Conservation (phyloP, 2,329 filamentous ascomycete species). For the Xylariaceae sp. region DNA sequence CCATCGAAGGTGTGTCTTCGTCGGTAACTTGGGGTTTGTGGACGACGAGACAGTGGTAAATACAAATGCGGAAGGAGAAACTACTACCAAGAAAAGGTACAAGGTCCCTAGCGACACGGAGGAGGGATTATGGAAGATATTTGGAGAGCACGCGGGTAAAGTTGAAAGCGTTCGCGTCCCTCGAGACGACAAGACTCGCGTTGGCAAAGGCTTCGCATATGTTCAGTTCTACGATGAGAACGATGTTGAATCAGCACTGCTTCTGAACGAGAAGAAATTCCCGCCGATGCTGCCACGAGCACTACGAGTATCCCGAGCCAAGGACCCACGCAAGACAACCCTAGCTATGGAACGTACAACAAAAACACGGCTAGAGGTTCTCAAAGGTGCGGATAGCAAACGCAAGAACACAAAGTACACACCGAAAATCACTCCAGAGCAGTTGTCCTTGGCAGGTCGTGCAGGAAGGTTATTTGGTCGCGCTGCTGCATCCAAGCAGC, state of each 20-base stretch:
- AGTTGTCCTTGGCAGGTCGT: slow-evolving; percentile 75
- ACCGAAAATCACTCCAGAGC: slow-evolving; percentile 72
- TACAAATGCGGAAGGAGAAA: slow-evolving; percentile 69
- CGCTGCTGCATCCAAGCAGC: slow-evolving; percentile 63
- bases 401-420: slow-evolving; percentile 62
- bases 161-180: slow-evolving; percentile 95
- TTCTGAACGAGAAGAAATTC: slow-evolving; percentile 89
- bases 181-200: slow-evolving; percentile 85
- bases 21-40: slow-evolving; percentile 95
- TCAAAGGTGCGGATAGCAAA: slow-evolving; percentile 39
- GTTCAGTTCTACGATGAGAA: slow-evolving; percentile 94
- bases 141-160: slow-evolving; percentile 73
- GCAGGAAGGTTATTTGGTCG: slow-evolving; percentile 76
- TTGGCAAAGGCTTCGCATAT: slow-evolving; percentile 97
- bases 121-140: slow-evolving; percentile 89
- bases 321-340: slow-evolving; percentile 69
- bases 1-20: slow-evolving; percentile 90
- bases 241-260: slow-evolving; percentile 86
- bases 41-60: slow-evolving; percentile 82
- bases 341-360: slow-evolving; percentile 59
- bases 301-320: slow-evolving; percentile 86
- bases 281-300: slow-evolving; percentile 91
- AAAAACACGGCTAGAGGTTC: slow-evolving; percentile 46
- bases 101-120: slow-evolving; percentile 84
- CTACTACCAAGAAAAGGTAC: slow-evolving; percentile 74